These are phyloP conservation scores for Acacia melanoxylon DNA, from an alignment of 306 rosid genomes.

Conservation along the genomic window DNA sequence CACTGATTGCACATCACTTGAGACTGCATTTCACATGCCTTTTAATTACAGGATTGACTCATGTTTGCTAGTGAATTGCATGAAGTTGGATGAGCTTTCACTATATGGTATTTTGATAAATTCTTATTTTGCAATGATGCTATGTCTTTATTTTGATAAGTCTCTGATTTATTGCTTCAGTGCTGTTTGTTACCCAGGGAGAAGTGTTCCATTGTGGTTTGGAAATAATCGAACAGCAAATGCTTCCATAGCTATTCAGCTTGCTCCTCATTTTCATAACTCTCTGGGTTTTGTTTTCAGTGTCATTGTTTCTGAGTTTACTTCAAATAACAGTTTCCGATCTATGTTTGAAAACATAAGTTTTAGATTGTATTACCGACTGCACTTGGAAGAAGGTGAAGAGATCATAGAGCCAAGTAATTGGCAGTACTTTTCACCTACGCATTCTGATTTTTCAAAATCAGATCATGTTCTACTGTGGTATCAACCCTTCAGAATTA, in stretches of 20 bases:
- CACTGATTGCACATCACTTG: slow-evolving; percentile 23
- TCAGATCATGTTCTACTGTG: neutral
- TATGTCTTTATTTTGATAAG: neutral
- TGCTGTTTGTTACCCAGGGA: slow-evolving; percentile 26
- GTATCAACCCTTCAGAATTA: neutral
- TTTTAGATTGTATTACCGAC: neutral
- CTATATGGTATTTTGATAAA: neutral
- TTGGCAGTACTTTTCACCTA: neutral
- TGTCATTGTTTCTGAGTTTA: neutral
- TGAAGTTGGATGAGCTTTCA: neutral
- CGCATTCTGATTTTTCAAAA: neutral
- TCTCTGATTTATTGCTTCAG: neutral
- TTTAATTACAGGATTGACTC: neutral
- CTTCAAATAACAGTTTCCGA: neutral
- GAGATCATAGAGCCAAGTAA: neutral
- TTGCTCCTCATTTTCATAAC: neutral
- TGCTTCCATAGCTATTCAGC: neutral
- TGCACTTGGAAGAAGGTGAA: neutral
- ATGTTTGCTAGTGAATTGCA: neutral
- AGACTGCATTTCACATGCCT: neutral
- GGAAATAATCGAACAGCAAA: neutral
- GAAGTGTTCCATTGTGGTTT: slow-evolving; percentile 13
- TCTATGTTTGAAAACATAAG: neutral
- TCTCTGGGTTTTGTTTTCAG: neutral
- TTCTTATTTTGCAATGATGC: neutral